A percentile compares a stretch with the other conserved stretches of the same genome.
These are phyloP conservation scores for Hygrocybe punicea DNA, from an alignment of 768 basidiomycete genomes.

Conservation along the genomic window DNA sequence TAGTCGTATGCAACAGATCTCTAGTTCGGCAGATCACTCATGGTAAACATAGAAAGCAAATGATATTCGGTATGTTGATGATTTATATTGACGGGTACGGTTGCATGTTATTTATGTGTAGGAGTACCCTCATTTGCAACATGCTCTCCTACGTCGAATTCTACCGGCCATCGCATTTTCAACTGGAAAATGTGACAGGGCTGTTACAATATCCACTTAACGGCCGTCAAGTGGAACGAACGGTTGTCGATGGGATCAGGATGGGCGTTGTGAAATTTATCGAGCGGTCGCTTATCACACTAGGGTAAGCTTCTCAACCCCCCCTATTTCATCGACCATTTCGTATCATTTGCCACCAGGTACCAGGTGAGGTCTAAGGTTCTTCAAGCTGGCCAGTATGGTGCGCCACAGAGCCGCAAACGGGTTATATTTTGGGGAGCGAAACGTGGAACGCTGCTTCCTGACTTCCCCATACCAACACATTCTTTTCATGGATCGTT, in stretches of 20 bases:
- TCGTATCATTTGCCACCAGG: slow-evolving; percentile 26
- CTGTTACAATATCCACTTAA: slow-evolving; percentile 51
- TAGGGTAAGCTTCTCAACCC: slow-evolving; percentile 46
- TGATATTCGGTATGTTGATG: slow-evolving; percentile 51
- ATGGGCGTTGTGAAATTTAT: slow-evolving; percentile 68
- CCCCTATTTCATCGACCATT: neutral
- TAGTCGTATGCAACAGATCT: slow-evolving; percentile 12
- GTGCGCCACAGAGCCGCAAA: slow-evolving; percentile 63
- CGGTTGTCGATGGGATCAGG: slow-evolving; percentile 41
- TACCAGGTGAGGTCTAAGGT: slow-evolving; percentile 68
- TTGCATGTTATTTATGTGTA: neutral
- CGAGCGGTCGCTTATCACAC: slow-evolving; percentile 50
- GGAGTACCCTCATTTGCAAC: slow-evolving; percentile 5
- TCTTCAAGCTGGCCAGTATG: slow-evolving; percentile 69
- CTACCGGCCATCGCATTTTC: slow-evolving; percentile 61
- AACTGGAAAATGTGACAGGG: slow-evolving; percentile 72
- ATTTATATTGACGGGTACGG: neutral
- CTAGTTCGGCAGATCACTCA: neutral
- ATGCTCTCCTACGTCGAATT: slow-evolving; percentile 44
- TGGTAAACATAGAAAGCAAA: slow-evolving; percentile 44
- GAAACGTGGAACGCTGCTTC: slow-evolving; percentile 52
- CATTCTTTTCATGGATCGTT: slow-evolving; percentile 45
- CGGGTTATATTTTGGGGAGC: slow-evolving; percentile 71
- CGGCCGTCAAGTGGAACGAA: slow-evolving; percentile 29
- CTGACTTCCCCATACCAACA: slow-evolving; percentile 62